Evolutionary conservation across 2,329 filamentous ascomycete genomes (phyloP), one percentile per base, ranked within the genome.

Genomic region (Talaromyces sp.): DNA sequence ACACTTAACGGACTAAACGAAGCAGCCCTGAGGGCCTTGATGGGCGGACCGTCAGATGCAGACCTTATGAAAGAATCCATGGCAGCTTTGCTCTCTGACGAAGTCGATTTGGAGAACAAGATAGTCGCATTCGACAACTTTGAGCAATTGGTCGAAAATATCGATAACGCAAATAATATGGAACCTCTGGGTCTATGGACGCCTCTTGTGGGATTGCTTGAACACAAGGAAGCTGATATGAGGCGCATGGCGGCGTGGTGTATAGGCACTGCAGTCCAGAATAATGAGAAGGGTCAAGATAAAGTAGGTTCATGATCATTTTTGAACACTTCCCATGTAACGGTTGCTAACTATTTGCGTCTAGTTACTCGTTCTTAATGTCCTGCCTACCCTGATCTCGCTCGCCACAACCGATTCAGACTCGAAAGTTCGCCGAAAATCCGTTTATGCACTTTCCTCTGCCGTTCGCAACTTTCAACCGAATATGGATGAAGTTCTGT

Each of bases 121-220:
- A 80, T 96, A 63, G 86, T 89, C 65, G 93, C 93, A 43, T 96
- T 96, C 79, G 93, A 97, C 85, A 97, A 97, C 81, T 90, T 97
- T 68, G 93, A 97, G 81, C 92, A 96, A 78, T 83, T 97, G 66
- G 90, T 97, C 72, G 93, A 97, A 82, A 88, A 87, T 68, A 88
- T 98, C 72, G 95, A 99, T 83, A 99, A 99, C 77, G 94, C 95
- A 66, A 99, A 98, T 83, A 96, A 97, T 80, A 86, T 99, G 71
- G 88, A 88, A 69, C 86, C 86, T 31, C 81, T 97, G 22, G 85
- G 85, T 6, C 84, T 98, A 36, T 99, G 95, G 95, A 85, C 86
- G 11, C 92, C 92, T 10, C 82, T 99, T 45, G 83, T 97, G 11
- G 79, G 83, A 8, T 82, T 97, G 68, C 83, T 99, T 15, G 82